A percentile compares a stretch with the other conserved stretches of the same genome.
These are phyloP conservation scores for Asterochloris sp. DNA, from an alignment of 139 green algal species.

Conservation along the genomic window DNA sequence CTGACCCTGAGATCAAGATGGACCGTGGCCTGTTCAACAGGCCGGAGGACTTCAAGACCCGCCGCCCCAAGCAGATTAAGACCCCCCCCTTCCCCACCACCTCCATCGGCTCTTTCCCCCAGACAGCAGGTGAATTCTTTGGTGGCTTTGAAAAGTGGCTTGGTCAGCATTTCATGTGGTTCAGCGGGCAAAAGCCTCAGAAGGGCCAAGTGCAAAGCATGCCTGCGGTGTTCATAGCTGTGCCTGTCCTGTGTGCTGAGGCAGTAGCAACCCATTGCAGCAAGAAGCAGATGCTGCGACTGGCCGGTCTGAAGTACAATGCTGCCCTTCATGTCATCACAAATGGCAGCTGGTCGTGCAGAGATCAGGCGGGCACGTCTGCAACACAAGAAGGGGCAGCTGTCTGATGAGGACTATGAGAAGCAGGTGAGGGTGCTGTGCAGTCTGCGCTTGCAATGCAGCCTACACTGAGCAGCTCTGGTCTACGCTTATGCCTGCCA, in stretches of 20 bases:
- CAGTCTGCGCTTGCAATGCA: no score
- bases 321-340: background rate
- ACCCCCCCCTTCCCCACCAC: slow-evolving; percentile 77
- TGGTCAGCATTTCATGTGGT: no score
- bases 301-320: background rate
- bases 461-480: no score
- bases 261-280: no score
- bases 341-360: background rate
- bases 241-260: no score
- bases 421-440: slow-evolving; percentile 1
- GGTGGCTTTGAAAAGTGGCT: no score
- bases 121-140: slow-evolving; percentile 52
- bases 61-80: slow-evolving; percentile 57
- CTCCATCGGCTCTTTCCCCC: slow-evolving; percentile 89
- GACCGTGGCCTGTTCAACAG: slow-evolving; percentile 39
- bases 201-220: no score
- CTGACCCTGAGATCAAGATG: slow-evolving; percentile 21
- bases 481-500: no score
- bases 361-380: slow-evolving; percentile 55
- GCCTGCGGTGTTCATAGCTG: no score
- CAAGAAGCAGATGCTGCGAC: no score
- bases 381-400: slow-evolving; percentile 54
- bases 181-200: no score
- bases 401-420: slow-evolving; percentile 64
- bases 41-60: slow-evolving; percentile 41